Percentiles rank a stretch among this genome's conserved stretches.
These are phyloP conservation scores for Nitzschia sp. DNA, from an alignment of 108 stramenopile species.

Conservation along the genomic window DNA sequence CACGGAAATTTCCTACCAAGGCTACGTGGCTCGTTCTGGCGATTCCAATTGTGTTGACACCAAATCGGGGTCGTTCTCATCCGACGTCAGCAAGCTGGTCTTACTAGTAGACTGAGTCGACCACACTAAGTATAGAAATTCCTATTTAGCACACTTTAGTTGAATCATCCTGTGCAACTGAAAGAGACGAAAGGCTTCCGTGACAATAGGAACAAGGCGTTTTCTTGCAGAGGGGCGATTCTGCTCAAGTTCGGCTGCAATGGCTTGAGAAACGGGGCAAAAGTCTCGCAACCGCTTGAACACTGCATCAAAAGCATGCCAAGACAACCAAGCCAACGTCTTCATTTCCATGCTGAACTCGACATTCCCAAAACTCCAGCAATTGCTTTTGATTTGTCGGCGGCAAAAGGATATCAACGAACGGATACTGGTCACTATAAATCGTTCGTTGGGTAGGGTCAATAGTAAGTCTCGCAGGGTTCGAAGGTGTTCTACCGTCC, in stretches of 20 bases:
- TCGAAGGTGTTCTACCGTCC: conserved; percentile 57
- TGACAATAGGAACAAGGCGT: not conserved
- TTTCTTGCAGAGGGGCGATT: not conserved
- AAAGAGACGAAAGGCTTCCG: conserved; percentile 6
- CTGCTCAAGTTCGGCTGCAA: not conserved
- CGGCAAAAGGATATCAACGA: conserved; percentile 11
- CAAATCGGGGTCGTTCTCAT: too few relatives aligned
- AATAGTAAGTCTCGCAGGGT: not conserved
- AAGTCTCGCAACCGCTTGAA: conserved; percentile 15
- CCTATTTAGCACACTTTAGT: not conserved
- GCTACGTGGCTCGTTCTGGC: too few relatives aligned
- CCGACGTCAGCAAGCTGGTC: too few relatives aligned
- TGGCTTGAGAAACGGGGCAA: not conserved
- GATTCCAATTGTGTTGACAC: too few relatives aligned
- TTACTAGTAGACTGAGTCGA: too few relatives aligned
- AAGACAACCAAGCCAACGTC: conserved; percentile 10
- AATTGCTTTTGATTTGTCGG: conserved; percentile 15
- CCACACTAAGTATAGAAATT: too few relatives aligned
- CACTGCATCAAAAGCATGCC: conserved; percentile 21
- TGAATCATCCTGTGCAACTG: conserved; percentile 2
- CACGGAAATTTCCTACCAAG: too few relatives aligned
- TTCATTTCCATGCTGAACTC: not conserved
- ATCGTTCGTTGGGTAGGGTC: not conserved
- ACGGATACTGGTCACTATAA: conserved; percentile 19
- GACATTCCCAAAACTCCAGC: not conserved